Conservation (phyloP, 2,329 filamentous ascomycete species). For the Capronia epimyces region DNA sequence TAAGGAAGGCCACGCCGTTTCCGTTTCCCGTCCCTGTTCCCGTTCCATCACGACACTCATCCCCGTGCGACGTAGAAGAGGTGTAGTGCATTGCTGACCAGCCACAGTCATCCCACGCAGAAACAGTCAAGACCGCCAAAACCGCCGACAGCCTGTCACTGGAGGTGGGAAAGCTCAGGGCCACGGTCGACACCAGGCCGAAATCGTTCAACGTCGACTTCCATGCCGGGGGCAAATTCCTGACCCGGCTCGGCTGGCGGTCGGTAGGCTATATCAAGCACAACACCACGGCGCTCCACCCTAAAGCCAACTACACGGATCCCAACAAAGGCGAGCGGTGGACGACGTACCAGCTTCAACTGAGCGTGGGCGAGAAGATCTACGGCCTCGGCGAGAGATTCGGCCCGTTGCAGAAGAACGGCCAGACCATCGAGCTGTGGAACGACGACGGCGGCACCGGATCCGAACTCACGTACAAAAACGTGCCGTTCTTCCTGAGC, state of each 20-base stretch:
- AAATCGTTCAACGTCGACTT: slow-evolving; percentile 6
- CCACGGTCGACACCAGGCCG: not conserved
- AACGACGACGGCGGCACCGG: slow-evolving; percentile 42
- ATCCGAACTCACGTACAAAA: slow-evolving; percentile 24
- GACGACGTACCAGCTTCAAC: slow-evolving; percentile 1
- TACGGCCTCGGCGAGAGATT: slow-evolving; percentile 67
- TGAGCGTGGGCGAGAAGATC: slow-evolving; percentile 50
- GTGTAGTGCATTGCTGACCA: too few relatives aligned
- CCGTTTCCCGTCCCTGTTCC: too few relatives aligned
- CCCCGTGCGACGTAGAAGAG: too few relatives aligned
- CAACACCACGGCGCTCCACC: not conserved
- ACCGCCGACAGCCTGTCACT: not conserved
- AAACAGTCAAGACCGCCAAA: not conserved
- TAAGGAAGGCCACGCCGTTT: too few relatives aligned
- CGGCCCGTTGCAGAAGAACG: slow-evolving; percentile 65
- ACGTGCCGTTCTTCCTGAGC: slow-evolving; percentile 21
- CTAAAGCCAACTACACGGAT: slow-evolving; percentile 3
- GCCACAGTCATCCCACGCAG: not conserved
- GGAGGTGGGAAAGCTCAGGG: not conserved
- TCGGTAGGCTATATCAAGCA: slow-evolving; percentile 3
- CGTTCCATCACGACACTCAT: too few relatives aligned
- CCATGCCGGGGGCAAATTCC: not conserved
- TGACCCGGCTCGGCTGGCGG: slow-evolving; percentile 1
- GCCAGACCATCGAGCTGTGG: slow-evolving; percentile 57
- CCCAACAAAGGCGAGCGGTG: slow-evolving; percentile 1